Base-by-base conservation (phyloP, 164 flowering plant genomes). In the Umbilicus rupestris region DNA sequence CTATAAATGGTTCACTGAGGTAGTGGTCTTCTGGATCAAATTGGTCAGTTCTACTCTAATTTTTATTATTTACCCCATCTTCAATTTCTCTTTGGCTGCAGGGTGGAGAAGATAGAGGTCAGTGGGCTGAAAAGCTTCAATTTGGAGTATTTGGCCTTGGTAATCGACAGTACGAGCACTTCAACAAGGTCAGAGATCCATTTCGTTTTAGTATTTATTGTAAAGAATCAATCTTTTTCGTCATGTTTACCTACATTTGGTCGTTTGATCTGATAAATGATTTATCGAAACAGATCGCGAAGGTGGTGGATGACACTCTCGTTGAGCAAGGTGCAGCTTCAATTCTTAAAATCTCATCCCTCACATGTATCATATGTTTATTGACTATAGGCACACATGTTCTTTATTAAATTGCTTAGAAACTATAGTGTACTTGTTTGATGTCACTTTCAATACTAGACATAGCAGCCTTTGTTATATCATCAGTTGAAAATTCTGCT, bases 121-220 rank as follows among this genome's bases (percentile, higher is more conserved):
- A 63, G 7, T 84, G 88, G 87, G 81, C 87, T 69, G 69, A 82
- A 39, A 77, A 81, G 49, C 84, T 93, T 74, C 71, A 80, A 6
- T 93, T 74, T 62, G 97, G 85, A 64, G 85, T 93, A 1, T 93
- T 93, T 74, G 98, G 98, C 70, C 83, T 93, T 39, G 98, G 98
- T 2, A 93, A 93, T 78, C 80, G 96, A 73, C 98, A 93, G 67
- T 93, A 93, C 66, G 98, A 93, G 73, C 97, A 93, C 82, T 93
- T 93, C 72, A 93, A 93, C 67, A 93, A 93, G 97, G 98, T 92
- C 29, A 39, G 11, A 22, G 22, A 20, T 49, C 26, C 92, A 87
- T 78, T 92, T 89, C 72, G 89, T 35, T 2, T 50, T 50, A 22
- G 28, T 50, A 28, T 12, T 24, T 20, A 24, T 9, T 12, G 14